These are phyloP conservation scores for Asterophora lycoperdoides DNA, from an alignment of 768 basidiomycete species.

Conservation along the genomic window DNA sequence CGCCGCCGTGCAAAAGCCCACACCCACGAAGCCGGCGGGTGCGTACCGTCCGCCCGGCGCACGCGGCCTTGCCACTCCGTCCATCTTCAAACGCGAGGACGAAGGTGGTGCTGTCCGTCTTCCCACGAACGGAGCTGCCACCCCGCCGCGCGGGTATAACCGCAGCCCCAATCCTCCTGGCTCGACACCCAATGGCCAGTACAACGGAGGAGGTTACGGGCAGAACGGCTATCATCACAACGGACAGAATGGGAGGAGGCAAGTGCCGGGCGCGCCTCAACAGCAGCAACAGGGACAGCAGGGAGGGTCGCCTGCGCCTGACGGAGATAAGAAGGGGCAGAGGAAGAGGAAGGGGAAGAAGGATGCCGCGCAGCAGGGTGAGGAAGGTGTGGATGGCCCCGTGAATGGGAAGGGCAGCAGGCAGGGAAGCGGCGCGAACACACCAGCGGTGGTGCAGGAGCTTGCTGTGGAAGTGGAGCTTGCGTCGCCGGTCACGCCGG, in stretches of 20 bases:
- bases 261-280: slow-evolving; percentile 71
- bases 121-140: slow-evolving; percentile 46
- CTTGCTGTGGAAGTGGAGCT: slow-evolving; percentile 19
- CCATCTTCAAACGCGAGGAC: slow-evolving; percentile 88
- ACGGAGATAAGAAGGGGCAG: slow-evolving; percentile 27
- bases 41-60: slow-evolving; percentile 95
- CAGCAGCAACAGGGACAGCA: slow-evolving; percentile 15
- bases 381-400: slow-evolving; percentile 36
- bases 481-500: slow-evolving; percentile 49
- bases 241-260: slow-evolving; percentile 41
- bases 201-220: slow-evolving; percentile 20
- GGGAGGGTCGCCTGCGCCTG: slow-evolving; percentile 35
- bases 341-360: slow-evolving; percentile 48
- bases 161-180: slow-evolving; percentile 56
- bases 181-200: slow-evolving; percentile 24
- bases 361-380: slow-evolving; percentile 44
- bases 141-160: slow-evolving; percentile 58
- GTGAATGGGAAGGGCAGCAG: slow-evolving; percentile 31
- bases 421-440: slow-evolving; percentile 13
- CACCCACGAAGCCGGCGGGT: slow-evolving; percentile 65
- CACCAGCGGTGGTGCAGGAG: slow-evolving; percentile 11
- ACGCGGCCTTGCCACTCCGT: slow-evolving; percentile 81
- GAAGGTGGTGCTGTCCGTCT: slow-evolving; percentile 65
- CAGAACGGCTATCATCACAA: slow-evolving; percentile 30
- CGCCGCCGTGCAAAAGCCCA: slow-evolving; percentile 49